Base-by-base conservation (phyloP, 768 basidiomycete genomes). In the Leccinum subtestaceum region DNA sequence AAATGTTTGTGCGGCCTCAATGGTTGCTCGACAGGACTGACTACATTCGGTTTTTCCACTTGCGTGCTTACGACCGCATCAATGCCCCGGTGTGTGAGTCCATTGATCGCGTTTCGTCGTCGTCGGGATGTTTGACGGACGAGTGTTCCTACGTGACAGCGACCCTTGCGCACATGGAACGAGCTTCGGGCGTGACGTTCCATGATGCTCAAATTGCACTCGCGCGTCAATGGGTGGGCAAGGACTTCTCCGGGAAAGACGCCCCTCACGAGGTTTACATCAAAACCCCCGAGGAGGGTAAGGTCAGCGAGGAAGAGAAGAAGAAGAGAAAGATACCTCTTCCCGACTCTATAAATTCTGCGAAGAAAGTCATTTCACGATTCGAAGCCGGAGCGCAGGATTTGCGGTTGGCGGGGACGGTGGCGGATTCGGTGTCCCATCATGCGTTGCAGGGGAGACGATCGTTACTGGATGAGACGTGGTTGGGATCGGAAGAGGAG, bases 11-110 rank as follows among this genome's bases (percentile, higher is more conserved):
- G 19, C 49, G 27, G 29, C 17, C 47, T 55, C 59, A 55, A 56
- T 23, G 15, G 36, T 50, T 34, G 19, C 53, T 45, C 21, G 34
- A 10, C 61, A 93, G 92, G n/a, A 66, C 77, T 75, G 87, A 95
- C 58, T 95, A 89, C 70, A 90, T 97, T 65, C 83, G 87, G 11
- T 93, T 97, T 80, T 98, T 91, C 76, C 94, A 98, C 74, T 80
- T 99, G 25, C 84, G 97, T 31, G 78, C 88, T 1, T 99, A 95
- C 70, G 95, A 98, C 69, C 80, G 95, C 25, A 91, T 95, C 67
- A 95, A 94, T 67, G 87, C 88, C 0, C 89, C 91, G 2, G 71
- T 76, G 61, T 74, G 87, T 86, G 60, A 67, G 82, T 70, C 5
- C 13, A 31, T 5, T 32, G 48, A 23, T 12, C n/a, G 0, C 36